phyloP scores from a whole-genome alignment of 2,329 filamentous ascomycete species.

The Colletotrichum sp. region DNA sequence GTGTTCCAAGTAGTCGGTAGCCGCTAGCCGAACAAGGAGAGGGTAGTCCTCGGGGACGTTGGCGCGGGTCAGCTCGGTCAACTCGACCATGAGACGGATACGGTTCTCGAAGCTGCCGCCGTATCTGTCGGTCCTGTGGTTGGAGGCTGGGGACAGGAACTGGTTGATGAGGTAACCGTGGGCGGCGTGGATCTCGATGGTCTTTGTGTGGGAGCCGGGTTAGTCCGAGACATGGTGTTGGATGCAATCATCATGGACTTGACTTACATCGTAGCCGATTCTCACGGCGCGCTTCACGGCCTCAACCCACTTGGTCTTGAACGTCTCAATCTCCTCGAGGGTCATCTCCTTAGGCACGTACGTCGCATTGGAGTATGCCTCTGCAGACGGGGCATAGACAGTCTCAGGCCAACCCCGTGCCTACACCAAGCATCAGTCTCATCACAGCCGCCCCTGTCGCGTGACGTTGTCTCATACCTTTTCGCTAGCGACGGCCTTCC shows the following conservation, averaged over 20 bases:
- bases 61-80: slow-evolving; percentile 63
- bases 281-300: slow-evolving; percentile 59
- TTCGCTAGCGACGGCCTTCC: slow-evolving; percentile 54
- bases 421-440: not conserved
- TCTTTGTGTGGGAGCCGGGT: not conserved
- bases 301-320: slow-evolving; percentile 64
- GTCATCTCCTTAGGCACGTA: slow-evolving; percentile 59
- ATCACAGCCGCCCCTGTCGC: rapidly evolving
- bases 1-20: slow-evolving; percentile 74
- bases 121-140: slow-evolving; percentile 51
- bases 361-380: slow-evolving; percentile 30
- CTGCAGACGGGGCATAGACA: slow-evolving; percentile 30
- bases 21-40: slow-evolving; percentile 71
- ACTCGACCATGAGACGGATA: slow-evolving; percentile 38
- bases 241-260: not conserved
- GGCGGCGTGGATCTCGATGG: slow-evolving; percentile 40
- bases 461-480: slow-evolving; percentile 26
- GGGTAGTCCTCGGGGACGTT: slow-evolving; percentile 70
- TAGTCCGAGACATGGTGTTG: not conserved
- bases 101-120: slow-evolving; percentile 51
- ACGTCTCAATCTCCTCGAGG: slow-evolving; percentile 65
- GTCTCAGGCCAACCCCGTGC: slow-evolving; percentile 46
- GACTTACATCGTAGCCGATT: slow-evolving; percentile 64
- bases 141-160: slow-evolving; percentile 48
- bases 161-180: slow-evolving; percentile 53